Evolutionary conservation across 345 rosid species (phyloP), one percentile per base, ranked within the genome.

Genomic region (Pugionium cornutum): DNA sequence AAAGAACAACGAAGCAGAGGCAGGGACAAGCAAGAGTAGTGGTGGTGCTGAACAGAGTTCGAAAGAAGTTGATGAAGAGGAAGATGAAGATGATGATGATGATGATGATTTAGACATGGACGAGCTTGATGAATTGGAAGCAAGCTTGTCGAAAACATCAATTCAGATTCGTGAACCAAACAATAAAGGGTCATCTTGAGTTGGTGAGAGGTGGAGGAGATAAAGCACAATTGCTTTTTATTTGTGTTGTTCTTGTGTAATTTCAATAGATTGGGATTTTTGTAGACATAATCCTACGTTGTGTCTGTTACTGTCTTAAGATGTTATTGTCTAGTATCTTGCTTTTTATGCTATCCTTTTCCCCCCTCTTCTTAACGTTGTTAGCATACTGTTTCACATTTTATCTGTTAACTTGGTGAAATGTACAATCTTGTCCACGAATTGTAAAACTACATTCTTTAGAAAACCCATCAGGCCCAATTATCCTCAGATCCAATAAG

Each of bases 111-210:
- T 83, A 58, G 89, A 88, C 82, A 72, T 86, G 77, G 95, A 88
- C 68, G 91, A 88, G 79, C 76, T 88, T 49, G 81, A 88, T 63
- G 95, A 88, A 73, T 81, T 88, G 10, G 95, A 88, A 80, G 91
- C 84, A 50, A 88, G 91, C 82, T 76, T 88, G 75, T 81, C 95
- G 11, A 88, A 78, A 73, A 77, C 91, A 1, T 80, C 91, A 1
- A 74, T 88, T 44, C 81, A 82, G 63, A 86, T 85, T 64, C 72
- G 73, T n/a, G 81, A 84, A 45, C 81, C 84, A 47, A 67, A 52
- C 73, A 47, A 62, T 49, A 69, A 62, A 68, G 60, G 65, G 5
- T 67, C 77, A 55, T 68, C 74, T 54, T 62, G 34, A 68, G 54
- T 53, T 62, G 9, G 74, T 48, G 9, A 33, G 69, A 47, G 37